phyloP scores from a whole-genome alignment of 108 stramenopile genomes.

The Pseudonitzschia pungens region DNA sequence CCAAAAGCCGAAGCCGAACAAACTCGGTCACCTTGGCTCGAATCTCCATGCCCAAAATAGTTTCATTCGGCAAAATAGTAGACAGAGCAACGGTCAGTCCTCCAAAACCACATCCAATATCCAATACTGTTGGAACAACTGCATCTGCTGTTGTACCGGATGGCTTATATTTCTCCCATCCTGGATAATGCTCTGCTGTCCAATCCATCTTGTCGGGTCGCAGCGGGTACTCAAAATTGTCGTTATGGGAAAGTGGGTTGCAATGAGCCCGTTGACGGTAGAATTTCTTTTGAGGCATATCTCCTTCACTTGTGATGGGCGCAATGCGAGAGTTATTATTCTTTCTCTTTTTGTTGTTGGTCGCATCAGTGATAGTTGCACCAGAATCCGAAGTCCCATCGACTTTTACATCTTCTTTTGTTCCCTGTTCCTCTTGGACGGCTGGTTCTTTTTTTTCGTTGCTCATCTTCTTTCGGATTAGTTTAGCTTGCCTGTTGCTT shows the following conservation, averaged over 20 bases:
- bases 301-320: slow-evolving; percentile 80
- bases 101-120: slow-evolving; percentile 99
- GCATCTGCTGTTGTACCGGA: background rate
- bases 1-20: slow-evolving; percentile 91
- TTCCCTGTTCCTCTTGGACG: background rate
- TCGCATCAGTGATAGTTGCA: background rate
- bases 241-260: slow-evolving; percentile 94
- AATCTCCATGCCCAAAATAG: slow-evolving; percentile 95
- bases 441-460: background rate
- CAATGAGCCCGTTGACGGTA: slow-evolving; percentile 96
- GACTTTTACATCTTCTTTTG: background rate
- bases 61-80: slow-evolving; percentile 68
- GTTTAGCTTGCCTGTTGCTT: background rate
- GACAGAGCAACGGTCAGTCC: slow-evolving; percentile 90
- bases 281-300: slow-evolving; percentile 94
- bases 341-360: slow-evolving; percentile 6
- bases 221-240: slow-evolving; percentile 86
- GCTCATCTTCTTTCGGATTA: background rate
- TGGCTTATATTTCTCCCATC: slow-evolving; percentile 11
- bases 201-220: slow-evolving; percentile 86
- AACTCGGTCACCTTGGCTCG: slow-evolving; percentile 95
- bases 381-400: background rate
- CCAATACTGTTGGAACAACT: slow-evolving; percentile 68
- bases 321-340: slow-evolving; percentile 7
- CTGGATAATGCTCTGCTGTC: slow-evolving; percentile 73